Base-by-base conservation (phyloP, 1,284 basidiomycete genomes). In the Inonotus hispidus region DNA sequence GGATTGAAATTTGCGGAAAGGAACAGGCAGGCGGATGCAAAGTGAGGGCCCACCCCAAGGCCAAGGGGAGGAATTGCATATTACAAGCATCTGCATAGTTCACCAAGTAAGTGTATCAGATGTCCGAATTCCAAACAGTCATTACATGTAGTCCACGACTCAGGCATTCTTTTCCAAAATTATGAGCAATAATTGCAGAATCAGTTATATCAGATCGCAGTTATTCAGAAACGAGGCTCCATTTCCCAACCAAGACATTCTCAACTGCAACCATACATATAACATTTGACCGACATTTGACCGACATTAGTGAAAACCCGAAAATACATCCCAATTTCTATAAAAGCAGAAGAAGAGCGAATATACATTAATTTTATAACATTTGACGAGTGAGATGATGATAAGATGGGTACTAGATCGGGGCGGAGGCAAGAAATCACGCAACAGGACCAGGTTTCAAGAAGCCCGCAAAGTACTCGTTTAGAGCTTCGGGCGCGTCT, bases 391-490 rank as follows among this genome's bases (percentile, higher is more conserved):
- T 43, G 41, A 43, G 19, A n/a, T 43, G 16, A 16, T 16, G n/a
- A 43, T 11, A 16, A 43, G 41, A 13, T 1, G n/a, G 19, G 3
- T 1, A 14, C 1, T 43, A 21, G 41, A 16, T 6, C 19, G 16
- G 19, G 11, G 38, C 11, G 38, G 38, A 6, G n/a, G 16, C 11
- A 8, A 32, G 8, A 32, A 19, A 21, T 43, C 25, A 43, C 11
- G 41, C 43, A 21, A 25, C 16, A 3, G 27, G 41, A 37, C 25
- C 52, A 13, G 41, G 52, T 39, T 57, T 62, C 71, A 75, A 68
- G 65, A 82, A 82, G 5, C 69, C 69, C 1, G 71, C 68, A 59
- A 88, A 86, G 72, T 87, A 88, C 16, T 64, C 65, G 41, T 81
- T 70, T n/a, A 88, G 65, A n/a, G 73, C 74, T 6, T 71, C 66